phyloP scores from a whole-genome alignment of 2,329 filamentous ascomycete genomes.

The Fusarium citri region DNA sequence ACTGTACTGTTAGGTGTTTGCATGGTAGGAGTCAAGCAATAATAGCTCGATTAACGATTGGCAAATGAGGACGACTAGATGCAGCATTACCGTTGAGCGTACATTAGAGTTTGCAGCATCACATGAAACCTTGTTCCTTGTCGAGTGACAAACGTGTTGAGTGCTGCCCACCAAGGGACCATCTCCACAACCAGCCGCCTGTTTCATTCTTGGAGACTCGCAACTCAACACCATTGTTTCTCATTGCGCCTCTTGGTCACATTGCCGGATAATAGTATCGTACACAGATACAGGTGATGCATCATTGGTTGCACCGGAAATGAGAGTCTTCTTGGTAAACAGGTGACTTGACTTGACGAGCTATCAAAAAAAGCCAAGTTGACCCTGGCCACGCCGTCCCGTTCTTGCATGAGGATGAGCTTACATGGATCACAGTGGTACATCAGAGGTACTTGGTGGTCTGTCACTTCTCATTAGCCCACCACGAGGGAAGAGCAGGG shows the following conservation, averaged over 20 bases:
- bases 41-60: not conserved
- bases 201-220: constrained; percentile 6
- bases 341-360: constrained; percentile 5
- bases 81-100: constrained; percentile 31
- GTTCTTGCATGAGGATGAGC: constrained; percentile 33
- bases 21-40: not conserved
- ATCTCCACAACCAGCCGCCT: constrained; percentile 15
- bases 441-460: constrained; percentile 22
- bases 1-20: constrained; percentile 6
- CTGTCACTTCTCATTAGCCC: constrained; percentile 12
- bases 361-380: constrained; percentile 20
- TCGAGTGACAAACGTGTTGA: not conserved
- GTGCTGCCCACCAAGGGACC: not conserved
- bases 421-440: constrained; percentile 20
- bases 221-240: not conserved
- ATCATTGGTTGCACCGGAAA: not conserved
- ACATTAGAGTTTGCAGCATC: constrained; percentile 3
- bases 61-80: constrained; percentile 1
- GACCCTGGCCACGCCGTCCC: constrained; percentile 27
- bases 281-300: not conserved
- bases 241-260: not conserved
- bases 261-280: not conserved
- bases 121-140: constrained; percentile 29
- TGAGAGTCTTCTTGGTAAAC: not conserved
- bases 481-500: not conserved